phyloP scores from a whole-genome alignment of 2,329 filamentous ascomycete species.

The Cladorrhinum sp. region DNA sequence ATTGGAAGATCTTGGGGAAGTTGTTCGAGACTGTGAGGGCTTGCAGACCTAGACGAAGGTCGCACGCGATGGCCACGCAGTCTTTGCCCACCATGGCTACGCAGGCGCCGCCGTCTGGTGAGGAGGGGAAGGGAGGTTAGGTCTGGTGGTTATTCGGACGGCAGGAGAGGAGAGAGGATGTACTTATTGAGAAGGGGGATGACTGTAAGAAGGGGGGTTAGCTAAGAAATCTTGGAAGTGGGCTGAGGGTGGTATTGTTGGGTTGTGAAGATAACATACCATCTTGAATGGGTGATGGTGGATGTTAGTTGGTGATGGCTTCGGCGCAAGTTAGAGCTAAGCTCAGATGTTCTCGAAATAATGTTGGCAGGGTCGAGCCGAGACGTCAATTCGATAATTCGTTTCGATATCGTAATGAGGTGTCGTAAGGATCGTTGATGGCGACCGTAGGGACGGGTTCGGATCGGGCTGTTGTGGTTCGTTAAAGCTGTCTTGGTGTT shows the following conservation, averaged over 20 bases:
- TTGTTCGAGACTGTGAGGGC: constrained; percentile 97
- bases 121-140: constrained; percentile 6
- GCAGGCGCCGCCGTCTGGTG: constrained; percentile 78
- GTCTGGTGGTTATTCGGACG: not conserved
- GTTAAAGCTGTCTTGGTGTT: not conserved
- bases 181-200: constrained; percentile 95
- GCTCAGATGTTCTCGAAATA: not conserved
- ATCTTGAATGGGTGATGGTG: constrained; percentile 24
- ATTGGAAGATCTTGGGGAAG: constrained; percentile 99
- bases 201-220: constrained; percentile 52
- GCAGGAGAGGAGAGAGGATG: constrained; percentile 21
- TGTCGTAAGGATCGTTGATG: not conserved
- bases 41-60: constrained; percentile 95
- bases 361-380: not conserved
- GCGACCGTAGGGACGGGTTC: not conserved
- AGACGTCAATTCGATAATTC: not conserved
- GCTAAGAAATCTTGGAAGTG: constrained; percentile 24
- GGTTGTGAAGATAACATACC: constrained; percentile 31
- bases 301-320: constrained; percentile 9
- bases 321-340: not conserved
- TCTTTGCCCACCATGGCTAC: constrained; percentile 99
- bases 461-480: not conserved
- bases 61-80: constrained; percentile 98
- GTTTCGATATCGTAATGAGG: not conserved
- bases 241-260: not conserved